Conservation (phyloP, 2,329 filamentous ascomycete species). For the Cyphellophora europaea region DNA sequence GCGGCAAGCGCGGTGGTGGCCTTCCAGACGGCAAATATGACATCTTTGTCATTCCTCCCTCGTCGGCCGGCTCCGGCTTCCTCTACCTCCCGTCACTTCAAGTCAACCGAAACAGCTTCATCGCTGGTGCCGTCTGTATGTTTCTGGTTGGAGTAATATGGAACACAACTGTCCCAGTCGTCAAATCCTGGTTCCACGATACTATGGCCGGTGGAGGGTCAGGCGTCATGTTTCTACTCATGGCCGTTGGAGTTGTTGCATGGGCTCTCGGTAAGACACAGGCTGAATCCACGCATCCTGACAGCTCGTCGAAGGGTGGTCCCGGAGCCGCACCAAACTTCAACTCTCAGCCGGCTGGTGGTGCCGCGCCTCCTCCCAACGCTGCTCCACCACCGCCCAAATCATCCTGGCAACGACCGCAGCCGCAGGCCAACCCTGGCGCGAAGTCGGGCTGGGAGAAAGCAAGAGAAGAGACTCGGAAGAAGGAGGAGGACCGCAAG, state of each 20-base stretch:
- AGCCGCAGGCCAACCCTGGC: conserved; percentile 13
- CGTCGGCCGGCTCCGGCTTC: conserved; percentile 81
- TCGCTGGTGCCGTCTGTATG: conserved; percentile 73
- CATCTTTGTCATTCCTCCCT: conserved; percentile 92
- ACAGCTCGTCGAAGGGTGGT: conserved; percentile 1
- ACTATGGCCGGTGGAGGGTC: conserved; percentile 64
- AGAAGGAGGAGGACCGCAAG: conserved; percentile 19
- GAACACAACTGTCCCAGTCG: conserved; percentile 61
- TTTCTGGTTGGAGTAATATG: conserved; percentile 65
- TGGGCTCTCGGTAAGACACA: conserved; percentile 67
- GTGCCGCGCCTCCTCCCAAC: conserved; percentile 7
- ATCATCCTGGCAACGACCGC: conserved; percentile 19
- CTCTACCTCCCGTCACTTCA: conserved; percentile 86
- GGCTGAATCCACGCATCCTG: conserved; percentile 34
- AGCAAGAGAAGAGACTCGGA: conserved; percentile 20
- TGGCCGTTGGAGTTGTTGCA: conserved; percentile 65
- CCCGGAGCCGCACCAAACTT: conserved; percentile 4
- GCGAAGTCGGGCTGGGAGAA: conserved; percentile 20
- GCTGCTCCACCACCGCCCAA: conserved; percentile 15
- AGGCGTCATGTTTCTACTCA: conserved; percentile 61
- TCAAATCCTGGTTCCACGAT: conserved; percentile 63
- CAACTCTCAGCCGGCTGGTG: conserved; percentile 3
- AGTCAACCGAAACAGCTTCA: conserved; percentile 81
- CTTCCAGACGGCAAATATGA: conserved; percentile 88
- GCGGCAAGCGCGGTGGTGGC: conserved; percentile 45